Base-by-base conservation (phyloP, 495 filamentous ascomycete genomes). In the Aspergillus incahuasiensis region DNA sequence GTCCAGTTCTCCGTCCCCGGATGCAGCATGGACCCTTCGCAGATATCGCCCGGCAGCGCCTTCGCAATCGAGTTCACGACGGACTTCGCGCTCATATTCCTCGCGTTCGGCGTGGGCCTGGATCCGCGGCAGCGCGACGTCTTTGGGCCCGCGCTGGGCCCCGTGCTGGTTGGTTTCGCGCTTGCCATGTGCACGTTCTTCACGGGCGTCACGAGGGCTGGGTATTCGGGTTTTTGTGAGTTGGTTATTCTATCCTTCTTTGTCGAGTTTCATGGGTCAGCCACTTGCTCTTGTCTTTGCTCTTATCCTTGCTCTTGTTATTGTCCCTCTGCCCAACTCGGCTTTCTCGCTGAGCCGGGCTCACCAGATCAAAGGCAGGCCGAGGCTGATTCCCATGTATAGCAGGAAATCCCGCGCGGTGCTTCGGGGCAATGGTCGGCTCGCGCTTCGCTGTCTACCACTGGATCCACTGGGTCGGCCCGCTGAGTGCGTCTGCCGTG, bases 111-210 rank as follows among this genome's bases (percentile, higher is more conserved):
- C 3, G 73, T 80, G n/a, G 82, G 77, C 11, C 69, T 86, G 0
- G 81, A 85, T 59, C 81, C 82, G 7, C 67, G 81, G 12, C 80
- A 82, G 57, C 66, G 65, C 5, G 52, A 73, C 9, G 63, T 82
- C 5, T 82, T 79, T 58, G 81, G 81, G 0, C 77, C 73, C 13
- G 71, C 76, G 0, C 60, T 76, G 16, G 72, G 74, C 4, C 82
- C 80, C 1, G 69, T 80, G 51, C 68, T 83, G 13, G 79, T 84
- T 11, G 82, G 80, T 0, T 58, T 79, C 30, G 61, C 72, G 2
- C 47, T 84, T 9, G 78, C 74, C 0, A 50, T 82, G 30, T 49
- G 47, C 20, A 38, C 47, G 1, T 49, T 49, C 21, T 38, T 49
- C 16, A 49, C 47, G 7, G 47, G 47, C 3, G 5, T 49, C 9